A percentile compares a stretch with the other conserved stretches of the same genome.
Conservation (phyloP, 1,139 yeast genomes). For the Hyphopichia wangnamkhiaoensis region DNA sequence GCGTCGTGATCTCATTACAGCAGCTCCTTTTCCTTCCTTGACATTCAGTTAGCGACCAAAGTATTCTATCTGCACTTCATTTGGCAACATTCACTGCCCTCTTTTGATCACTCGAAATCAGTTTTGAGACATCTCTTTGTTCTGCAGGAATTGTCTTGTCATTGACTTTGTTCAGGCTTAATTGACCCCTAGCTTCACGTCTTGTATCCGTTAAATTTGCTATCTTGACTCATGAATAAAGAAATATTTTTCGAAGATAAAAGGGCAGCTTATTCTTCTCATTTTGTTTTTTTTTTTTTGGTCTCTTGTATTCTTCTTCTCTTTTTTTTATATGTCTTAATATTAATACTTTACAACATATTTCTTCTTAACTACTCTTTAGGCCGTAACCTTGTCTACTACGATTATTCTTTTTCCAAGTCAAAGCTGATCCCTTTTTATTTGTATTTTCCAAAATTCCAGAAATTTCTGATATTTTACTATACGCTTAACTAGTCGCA, state of each 20-base stretch:
- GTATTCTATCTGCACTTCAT: not conserved
- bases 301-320: not conserved
- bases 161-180: not conserved
- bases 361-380: too few relatives aligned
- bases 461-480: too few relatives aligned
- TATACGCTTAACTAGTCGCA: too few relatives aligned
- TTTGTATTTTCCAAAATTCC: too few relatives aligned
- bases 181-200: not conserved
- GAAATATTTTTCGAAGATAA: not conserved
- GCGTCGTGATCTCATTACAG: too few relatives aligned
- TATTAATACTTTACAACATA: too few relatives aligned
- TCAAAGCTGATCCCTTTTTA: too few relatives aligned
- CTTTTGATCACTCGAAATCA: not conserved
- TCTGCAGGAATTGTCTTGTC: not conserved
- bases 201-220: not conserved
- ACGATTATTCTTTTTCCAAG: too few relatives aligned
- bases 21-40: not conserved
- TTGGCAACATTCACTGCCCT: slow-evolving; percentile 1
- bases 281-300: not conserved
- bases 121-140: slow-evolving; percentile 1
- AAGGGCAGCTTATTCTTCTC: not conserved
- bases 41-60: not conserved
- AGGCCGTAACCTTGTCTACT: too few relatives aligned
- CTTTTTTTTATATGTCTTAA: too few relatives aligned
- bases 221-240: not conserved